Conservation (phyloP, 805 yeast species). For the Priceomyces fermenticarens region DNA sequence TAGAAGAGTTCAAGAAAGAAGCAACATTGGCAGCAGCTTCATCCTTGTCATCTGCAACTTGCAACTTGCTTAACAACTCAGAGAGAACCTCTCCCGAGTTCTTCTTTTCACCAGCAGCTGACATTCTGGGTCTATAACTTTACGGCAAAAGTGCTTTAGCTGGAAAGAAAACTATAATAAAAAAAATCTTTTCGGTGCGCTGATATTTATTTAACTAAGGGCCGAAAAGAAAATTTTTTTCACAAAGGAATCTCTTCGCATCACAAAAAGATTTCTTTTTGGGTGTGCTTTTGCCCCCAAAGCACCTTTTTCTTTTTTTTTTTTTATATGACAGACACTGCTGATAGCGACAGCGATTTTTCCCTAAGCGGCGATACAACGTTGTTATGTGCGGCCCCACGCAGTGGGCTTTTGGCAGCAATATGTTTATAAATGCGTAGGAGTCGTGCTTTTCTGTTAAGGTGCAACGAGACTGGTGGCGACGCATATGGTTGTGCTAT, state of each 20-base stretch:
- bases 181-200: constrained; percentile 5
- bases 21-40: constrained; percentile 88
- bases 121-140: constrained; percentile 29
- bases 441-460: no score
- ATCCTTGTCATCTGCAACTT: constrained; percentile 87
- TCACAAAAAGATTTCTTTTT: constrained; percentile 4
- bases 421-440: no score
- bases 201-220: constrained; percentile 5
- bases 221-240: constrained; percentile 7
- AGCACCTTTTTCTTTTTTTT: background rate
- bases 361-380: no score
- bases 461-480: no score
- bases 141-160: constrained; percentile 10
- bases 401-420: no score
- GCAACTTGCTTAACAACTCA: constrained; percentile 88
- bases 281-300: constrained; percentile 6
- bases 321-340: no score
- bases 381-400: no score
- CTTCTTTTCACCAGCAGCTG: constrained; percentile 57
- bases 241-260: constrained; percentile 6
- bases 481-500: no score
- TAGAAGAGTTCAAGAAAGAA: constrained; percentile 91
- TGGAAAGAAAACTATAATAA: constrained; percentile 15
- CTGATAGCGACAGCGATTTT: no score
- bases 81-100: constrained; percentile 78